Base-by-base conservation (phyloP, 2,329 filamentous ascomycete species). In the Hymenoscyphus fructigenus region DNA sequence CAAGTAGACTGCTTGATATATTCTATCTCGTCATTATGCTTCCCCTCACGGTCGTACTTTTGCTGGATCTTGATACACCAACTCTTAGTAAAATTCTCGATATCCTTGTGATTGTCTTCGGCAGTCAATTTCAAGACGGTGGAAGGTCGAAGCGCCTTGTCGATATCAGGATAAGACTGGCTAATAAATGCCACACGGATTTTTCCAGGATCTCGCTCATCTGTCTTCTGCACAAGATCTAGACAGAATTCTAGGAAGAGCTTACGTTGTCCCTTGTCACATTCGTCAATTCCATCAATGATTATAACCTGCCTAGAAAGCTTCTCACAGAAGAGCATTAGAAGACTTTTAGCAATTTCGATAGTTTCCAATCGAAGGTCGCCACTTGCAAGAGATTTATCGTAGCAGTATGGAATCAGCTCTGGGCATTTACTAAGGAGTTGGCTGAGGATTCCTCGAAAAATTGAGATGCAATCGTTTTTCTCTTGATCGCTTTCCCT, bases 281-380 rank as follows among this genome's bases (percentile, higher is more conserved):
- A 81, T 68, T 81, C 79, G 65, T 81, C 79, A 23, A 81, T 65
- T 0, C 79, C 79, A 69, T 81, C 79, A 50, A 81, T 67, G 2
- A 81, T 67, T 14, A 80, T 71, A 59, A 76, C 78, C 26, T 50
- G 44, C 23, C 26, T 50, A 10, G 44, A 23, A 26, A 50, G 9
- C 10, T 23, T 50, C 20, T 50, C 44, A 50, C 44, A 78, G 64
- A 29, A 69, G 69, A 4, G 70, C 67, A 20, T 70, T 63, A 80
- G 66, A 36, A 80, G 67, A n/a, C 67, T 28, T 70, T 64, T 6
- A 79, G 65, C 41, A 79, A 66, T 29, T 28, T 62, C 57, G 5
- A 61, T 61, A 10, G 70, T 74, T 5, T 65, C 68, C 10, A 80
- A 70, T 2, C 72, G 61, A 5, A 68, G 62, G 17, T 77, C 72